These are phyloP conservation scores for Metarhizium sp. DNA, from an alignment of 2,329 filamentous ascomycete species.

Conservation along the genomic window DNA sequence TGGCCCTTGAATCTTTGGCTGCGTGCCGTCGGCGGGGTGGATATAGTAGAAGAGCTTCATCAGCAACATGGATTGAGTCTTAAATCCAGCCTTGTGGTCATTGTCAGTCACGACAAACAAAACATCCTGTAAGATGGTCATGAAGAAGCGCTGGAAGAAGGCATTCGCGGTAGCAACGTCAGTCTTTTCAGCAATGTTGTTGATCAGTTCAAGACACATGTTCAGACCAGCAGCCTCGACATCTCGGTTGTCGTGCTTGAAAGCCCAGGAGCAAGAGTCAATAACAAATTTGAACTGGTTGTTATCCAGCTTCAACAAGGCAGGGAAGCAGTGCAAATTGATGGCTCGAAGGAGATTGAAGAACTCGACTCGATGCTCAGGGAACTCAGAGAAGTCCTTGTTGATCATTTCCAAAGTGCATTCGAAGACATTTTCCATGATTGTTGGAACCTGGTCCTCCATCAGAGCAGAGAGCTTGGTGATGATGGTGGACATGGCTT, in stretches of 20 bases:
- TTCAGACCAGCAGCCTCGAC: constrained; percentile 93
- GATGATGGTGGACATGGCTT: constrained; percentile 96
- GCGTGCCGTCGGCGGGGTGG: constrained; percentile 55
- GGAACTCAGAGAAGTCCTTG: constrained; percentile 99
- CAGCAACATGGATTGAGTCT: constrained; percentile 88
- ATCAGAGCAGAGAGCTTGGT: constrained; percentile 91
- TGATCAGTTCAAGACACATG: constrained; percentile 96
- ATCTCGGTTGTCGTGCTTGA: constrained; percentile 98
- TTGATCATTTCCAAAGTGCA: constrained; percentile 99
- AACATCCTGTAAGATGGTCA: constrained; percentile 90
- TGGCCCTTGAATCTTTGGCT: constrained; percentile 83
- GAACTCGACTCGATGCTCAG: constrained; percentile 98
- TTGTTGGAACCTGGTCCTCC: constrained; percentile 95
- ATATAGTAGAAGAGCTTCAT: constrained; percentile 96
- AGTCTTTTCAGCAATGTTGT: constrained; percentile 91
- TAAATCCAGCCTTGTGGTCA: constrained; percentile 98
- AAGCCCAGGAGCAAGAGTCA: constrained; percentile 99
- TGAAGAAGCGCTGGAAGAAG: constrained; percentile 98
- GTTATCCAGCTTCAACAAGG: constrained; percentile 86
- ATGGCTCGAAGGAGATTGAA: constrained; percentile 95
- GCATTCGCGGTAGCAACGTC: constrained; percentile 78
- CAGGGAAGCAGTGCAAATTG: constrained; percentile 93
- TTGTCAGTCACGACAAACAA: constrained; percentile 97
- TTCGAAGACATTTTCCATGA: constrained; percentile 98
- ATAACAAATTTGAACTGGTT: constrained; percentile 99